Evolutionary conservation across 805 yeast genomes (phyloP), one percentile per base, ranked within the genome.

Genomic region (Pichia exigua): DNA sequence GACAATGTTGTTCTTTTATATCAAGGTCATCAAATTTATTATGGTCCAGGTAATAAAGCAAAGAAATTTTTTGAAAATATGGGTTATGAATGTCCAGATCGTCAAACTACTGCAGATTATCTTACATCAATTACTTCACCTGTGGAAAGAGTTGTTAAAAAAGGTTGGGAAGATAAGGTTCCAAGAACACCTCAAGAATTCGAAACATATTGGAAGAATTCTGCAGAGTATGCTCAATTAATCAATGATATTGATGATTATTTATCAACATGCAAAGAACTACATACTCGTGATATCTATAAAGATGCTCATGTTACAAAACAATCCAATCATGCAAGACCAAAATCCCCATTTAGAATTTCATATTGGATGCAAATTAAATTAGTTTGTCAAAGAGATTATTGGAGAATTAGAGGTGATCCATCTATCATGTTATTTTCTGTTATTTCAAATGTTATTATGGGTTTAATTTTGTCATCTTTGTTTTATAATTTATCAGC

Each of bases 401-500:
- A 68, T 45, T 71, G 73, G 67, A 74, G 84, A 68, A 67, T 71
- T 21, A 69, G 65, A 56, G 80, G 79, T 53, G 78, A 80, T 62
- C 70, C 79, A 35, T 65, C 81, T 21, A 66, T 80, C 48, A 65
- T 75, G 26, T 17, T 77, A 26, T 69, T 72, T 53, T 63, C 72
- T 40, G 62, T 73, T 22, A 44, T 73, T 48, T 76, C 79, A 48
- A 75, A 81, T 56, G 64, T 74, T 12, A 58, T 71, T 12, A 79
- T 81, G 81, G 79, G 81, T 30, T 66, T 82, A 51, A 65, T 82
- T 40, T 63, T 78, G 42, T 72, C 82, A 35, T 81, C 87, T 2
- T 73, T 82, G 57, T 82, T 79, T 59, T 81, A 77, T 66, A 78
- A 81, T 57, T 60, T 79, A 55, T 45, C 57, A 7, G 54, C 62